Evolutionary conservation across 768 basidiomycete genomes (phyloP).

Genomic region (Sporobolomyces roseus): DNA sequence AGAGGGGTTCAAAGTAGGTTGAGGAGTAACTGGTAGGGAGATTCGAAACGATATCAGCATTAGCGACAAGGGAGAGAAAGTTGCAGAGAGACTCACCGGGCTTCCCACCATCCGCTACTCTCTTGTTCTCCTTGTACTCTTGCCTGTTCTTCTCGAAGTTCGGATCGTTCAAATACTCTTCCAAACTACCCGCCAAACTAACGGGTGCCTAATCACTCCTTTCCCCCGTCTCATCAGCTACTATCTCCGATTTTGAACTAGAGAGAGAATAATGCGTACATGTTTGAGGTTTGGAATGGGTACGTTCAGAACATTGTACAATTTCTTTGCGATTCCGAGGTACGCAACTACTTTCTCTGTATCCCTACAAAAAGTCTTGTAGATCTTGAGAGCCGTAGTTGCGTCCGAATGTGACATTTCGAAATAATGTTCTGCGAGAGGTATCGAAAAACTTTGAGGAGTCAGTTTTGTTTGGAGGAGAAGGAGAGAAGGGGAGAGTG

Average conservation of each 20-base stretch:
- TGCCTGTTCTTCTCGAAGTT: constrained; percentile 92
- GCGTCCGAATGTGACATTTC: constrained; percentile 95
- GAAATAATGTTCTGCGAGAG: constrained; percentile 75
- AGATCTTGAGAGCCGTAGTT: constrained; percentile 72
- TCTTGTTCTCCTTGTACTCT: constrained; percentile 83
- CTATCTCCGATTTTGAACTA: not conserved
- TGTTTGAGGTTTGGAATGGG: constrained; percentile 91
- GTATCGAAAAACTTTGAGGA: too few relatives aligned
- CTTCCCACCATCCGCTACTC: constrained; percentile 55
- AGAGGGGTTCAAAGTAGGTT: constrained; percentile 2
- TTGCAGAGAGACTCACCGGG: not conserved
- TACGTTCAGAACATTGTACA: constrained; percentile 88
- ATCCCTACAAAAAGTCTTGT: constrained; percentile 90
- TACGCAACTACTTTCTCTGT: constrained; percentile 86
- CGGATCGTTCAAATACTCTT: constrained; percentile 93
- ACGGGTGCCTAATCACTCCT: constrained; percentile 71
- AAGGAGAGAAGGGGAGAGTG: not conserved
- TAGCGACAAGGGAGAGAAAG: not conserved
- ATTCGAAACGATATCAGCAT: not conserved
- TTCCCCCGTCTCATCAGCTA: not conserved
- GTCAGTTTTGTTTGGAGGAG: not conserved
- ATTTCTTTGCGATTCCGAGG: constrained; percentile 81
- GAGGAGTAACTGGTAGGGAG: too few relatives aligned
- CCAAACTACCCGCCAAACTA: constrained; percentile 83
- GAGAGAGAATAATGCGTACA: constrained; percentile 49